phyloP scores from a whole-genome alignment of 2,329 filamentous ascomycete species.

The Exserohilum turcica region DNA sequence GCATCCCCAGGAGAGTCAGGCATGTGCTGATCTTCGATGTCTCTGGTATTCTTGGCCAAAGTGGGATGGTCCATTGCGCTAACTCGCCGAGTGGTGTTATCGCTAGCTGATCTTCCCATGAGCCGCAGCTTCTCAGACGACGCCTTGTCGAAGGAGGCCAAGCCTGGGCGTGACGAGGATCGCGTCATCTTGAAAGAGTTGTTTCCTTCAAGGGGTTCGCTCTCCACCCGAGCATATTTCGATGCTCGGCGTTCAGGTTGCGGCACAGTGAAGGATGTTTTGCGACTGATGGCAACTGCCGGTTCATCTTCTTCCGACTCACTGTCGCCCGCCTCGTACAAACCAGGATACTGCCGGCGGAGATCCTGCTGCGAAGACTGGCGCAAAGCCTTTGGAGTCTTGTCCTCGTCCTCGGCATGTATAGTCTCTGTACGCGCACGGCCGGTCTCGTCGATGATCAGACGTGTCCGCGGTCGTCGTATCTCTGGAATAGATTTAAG shows the following conservation, averaged over 20 bases:
- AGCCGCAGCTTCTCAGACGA: conserved; percentile 40
- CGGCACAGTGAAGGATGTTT: conserved; percentile 44
- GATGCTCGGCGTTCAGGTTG: conserved; percentile 37
- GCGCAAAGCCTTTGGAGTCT: conserved; percentile 33
- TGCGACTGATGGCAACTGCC: conserved; percentile 40
- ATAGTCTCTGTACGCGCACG: conserved; percentile 55
- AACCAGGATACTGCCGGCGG: conserved; percentile 50
- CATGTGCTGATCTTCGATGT: conserved; percentile 30
- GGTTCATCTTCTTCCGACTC: conserved; percentile 46
- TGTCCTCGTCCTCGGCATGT: conserved; percentile 42
- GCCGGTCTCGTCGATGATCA: conserved; percentile 56
- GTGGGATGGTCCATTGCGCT: conserved; percentile 43
- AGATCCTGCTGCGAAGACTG: conserved; percentile 34
- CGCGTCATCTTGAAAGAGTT: conserved; percentile 43
- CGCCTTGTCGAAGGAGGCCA: conserved; percentile 38
- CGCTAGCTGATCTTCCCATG: conserved; percentile 22
- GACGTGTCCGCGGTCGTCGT: conserved; percentile 49
- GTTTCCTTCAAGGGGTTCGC: conserved; percentile 32
- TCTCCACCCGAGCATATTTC: conserved; percentile 45
- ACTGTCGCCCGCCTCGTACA: conserved; percentile 51
- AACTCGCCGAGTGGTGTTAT: conserved; percentile 35
- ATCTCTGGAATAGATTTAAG: conserved; percentile 55
- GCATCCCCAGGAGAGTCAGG: conserved; percentile 47
- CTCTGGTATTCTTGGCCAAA: conserved; percentile 26
- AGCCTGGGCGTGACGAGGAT: conserved; percentile 39